Evolutionary conservation across 2,329 filamentous ascomycete genomes (phyloP), one percentile per base, ranked within the genome.

Genomic region (Phaeomoniella chlamydospora): DNA sequence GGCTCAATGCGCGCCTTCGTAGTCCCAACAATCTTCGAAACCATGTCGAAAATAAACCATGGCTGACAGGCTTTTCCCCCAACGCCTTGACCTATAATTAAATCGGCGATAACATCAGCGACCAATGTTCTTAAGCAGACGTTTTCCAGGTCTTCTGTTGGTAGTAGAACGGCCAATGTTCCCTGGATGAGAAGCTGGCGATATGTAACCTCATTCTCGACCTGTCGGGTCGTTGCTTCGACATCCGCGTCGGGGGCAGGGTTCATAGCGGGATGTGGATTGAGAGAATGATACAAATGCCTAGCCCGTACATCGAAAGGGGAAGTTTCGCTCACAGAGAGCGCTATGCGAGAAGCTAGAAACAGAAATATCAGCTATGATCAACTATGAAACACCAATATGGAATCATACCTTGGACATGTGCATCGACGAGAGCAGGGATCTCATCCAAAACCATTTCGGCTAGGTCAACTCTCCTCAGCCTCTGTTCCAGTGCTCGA

Each of bases 61-160:
- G 83, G 82, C 58, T 96, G 79, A 46, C 81, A 85, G 29, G 81
- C 69, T 54, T 80, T 92, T 49, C 79, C 81, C 48, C 77, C 76
- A 48, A 94, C 67, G 39, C 80, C 71, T 47, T 84, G 86, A 42
- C 84, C 84, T 44, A 98, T 67, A 42, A 96, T 83, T 54, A 93
- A 76, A 57, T 94, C 86, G 4, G 86, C 83, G 42, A 96, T 68
- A 44, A 96, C 81, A 58, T 94, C 85, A 37, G 77, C 76, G 42
- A 94, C 80, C 42, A 98, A 66, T 22, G 83, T 72, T 38, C 82
- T 80, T 49, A 96, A 66, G 54, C 84, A 93, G 37, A 74, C 74
- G 54, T 94, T 96, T 50, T 88, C 77, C 29, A 96, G 65, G 54
- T 96, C 88, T 50, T 96, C 88, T 12, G 86, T 90, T 6, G 90